Evolutionary conservation across 331 rosid species (phyloP).

Genomic region (Quercus tomentella): DNA sequence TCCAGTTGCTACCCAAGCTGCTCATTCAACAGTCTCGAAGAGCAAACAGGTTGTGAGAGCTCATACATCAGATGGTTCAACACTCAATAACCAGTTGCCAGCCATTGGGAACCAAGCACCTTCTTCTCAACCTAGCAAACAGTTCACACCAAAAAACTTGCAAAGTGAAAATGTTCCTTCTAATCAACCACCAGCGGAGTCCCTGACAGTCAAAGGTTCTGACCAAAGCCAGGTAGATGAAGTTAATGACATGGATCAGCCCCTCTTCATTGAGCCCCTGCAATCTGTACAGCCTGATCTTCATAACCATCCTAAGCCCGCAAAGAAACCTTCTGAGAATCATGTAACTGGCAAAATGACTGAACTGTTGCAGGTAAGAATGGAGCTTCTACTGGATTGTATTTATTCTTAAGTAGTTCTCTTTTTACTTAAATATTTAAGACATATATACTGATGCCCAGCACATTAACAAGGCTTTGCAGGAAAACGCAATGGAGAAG

Average conservation of each 20-base stretch:
- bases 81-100: slow-evolving; percentile 18
- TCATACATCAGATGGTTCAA: slow-evolving; percentile 21
- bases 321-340: slow-evolving; percentile 33
- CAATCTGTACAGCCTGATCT: slow-evolving; percentile 47
- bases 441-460: slow-evolving; percentile 15
- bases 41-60: slow-evolving; percentile 24
- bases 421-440: neutral
- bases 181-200: slow-evolving; percentile 14
- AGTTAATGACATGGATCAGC: slow-evolving; percentile 34
- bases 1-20: slow-evolving; percentile 20
- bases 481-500: slow-evolving; percentile 47
- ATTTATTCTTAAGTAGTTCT: neutral
- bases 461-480: slow-evolving; percentile 49
- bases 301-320: slow-evolving; percentile 20
- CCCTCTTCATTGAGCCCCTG: slow-evolving; percentile 55
- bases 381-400: neutral
- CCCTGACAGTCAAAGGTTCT: slow-evolving; percentile 5
- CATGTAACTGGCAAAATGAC: slow-evolving; percentile 53
- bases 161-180: slow-evolving; percentile 1
- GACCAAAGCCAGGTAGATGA: slow-evolving; percentile 15
- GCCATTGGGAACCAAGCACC: slow-evolving; percentile 14
- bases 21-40: slow-evolving; percentile 19
- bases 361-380: slow-evolving; percentile 75
- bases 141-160: neutral
- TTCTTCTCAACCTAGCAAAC: slow-evolving; percentile 22